Evolutionary conservation across 1,139 yeast genomes (phyloP).

Genomic region (Suhomyces choctaworum): DNA sequence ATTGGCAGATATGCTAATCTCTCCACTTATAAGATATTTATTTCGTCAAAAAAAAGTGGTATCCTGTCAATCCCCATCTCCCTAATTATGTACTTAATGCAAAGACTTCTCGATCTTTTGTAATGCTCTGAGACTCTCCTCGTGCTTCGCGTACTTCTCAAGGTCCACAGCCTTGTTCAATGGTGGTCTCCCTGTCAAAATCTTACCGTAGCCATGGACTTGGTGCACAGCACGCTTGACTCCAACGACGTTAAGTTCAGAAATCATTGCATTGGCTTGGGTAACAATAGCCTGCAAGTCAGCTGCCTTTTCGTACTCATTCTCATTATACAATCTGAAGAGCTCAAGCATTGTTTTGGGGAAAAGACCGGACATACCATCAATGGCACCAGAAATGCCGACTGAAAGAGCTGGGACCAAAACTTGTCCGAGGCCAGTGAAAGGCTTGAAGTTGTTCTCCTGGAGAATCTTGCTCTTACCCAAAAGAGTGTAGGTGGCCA

Average conservation of each 20-base stretch:
- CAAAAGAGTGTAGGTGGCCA: conserved; percentile 35
- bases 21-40: too few species aligned
- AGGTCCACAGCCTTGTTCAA: conserved; percentile 9
- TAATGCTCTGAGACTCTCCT: conserved; percentile 5
- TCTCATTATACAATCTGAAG: conserved; percentile 27
- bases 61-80: too few species aligned
- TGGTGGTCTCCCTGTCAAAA: conserved; percentile 27
- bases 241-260: conserved; percentile 45
- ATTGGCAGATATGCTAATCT: too few species aligned
- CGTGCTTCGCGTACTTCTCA: conserved; percentile 5
- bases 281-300: conserved; percentile 40
- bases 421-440: conserved; percentile 52
- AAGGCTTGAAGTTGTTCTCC: conserved; percentile 37
- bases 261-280: conserved; percentile 43
- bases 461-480: conserved; percentile 37
- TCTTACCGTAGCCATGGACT: conserved; percentile 22
- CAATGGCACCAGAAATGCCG: conserved; percentile 48
- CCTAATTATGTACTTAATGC: not conserved
- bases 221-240: conserved; percentile 33
- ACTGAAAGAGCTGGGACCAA: conserved; percentile 44
- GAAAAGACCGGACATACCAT: conserved; percentile 45
- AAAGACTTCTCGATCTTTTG: conserved; percentile 8
- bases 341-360: conserved; percentile 42
- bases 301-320: conserved; percentile 40
- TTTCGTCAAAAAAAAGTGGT: too few species aligned